Base-by-base conservation (phyloP, 352 stramenopile genomes). In the Phytophthora multivora region DNA sequence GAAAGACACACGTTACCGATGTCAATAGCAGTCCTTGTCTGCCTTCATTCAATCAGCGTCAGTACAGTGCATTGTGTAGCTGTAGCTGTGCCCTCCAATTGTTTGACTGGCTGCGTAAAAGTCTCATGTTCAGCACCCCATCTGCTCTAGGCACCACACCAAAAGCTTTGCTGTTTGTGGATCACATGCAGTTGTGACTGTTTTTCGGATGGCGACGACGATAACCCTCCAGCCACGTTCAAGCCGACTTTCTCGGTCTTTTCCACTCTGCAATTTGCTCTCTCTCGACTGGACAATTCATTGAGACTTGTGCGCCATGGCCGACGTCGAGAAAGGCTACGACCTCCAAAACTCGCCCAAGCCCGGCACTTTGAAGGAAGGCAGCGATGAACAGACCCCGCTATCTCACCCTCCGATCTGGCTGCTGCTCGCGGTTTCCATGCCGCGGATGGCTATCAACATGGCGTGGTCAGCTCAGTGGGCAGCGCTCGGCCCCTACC, bases 381-480 rank as follows among this genome's bases (percentile, higher is more conserved):
- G 26, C 23, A n/a, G 28, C 19, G 51, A n/a, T 21, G 63, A 63
- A 21, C 3, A 35, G 9, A 49, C 42, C n/a, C 30, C 67, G 3
- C 41, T 73, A 18, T 52, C 61, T 11, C 66, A 69, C 28, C 69
- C 64, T 33, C 74, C 77, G n/a, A 73, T 85, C 35, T 66, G 59
- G 51, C 51, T 79, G 41, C 67, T 89, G 28, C 64, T 89, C 18
- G 63, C 79, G 4, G 57, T 89, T 18, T 89, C 77, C 10, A 66
- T 83, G 52, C 80, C 77, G 0, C 71, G 76, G 5, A 77, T 88
- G 73, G 73, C 77, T 5, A 84, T 85, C 38, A 75, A 81, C 25
- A 86, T 89, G 77, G 77, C 80, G 0, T 90, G 78, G 80, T 57
- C 80, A 3, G 80, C 77, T 12, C 80, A 88, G 30, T 88, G 71